phyloP scores from a whole-genome alignment of 2,329 filamentous ascomycete genomes.

The Colletotrichum lupini region DNA sequence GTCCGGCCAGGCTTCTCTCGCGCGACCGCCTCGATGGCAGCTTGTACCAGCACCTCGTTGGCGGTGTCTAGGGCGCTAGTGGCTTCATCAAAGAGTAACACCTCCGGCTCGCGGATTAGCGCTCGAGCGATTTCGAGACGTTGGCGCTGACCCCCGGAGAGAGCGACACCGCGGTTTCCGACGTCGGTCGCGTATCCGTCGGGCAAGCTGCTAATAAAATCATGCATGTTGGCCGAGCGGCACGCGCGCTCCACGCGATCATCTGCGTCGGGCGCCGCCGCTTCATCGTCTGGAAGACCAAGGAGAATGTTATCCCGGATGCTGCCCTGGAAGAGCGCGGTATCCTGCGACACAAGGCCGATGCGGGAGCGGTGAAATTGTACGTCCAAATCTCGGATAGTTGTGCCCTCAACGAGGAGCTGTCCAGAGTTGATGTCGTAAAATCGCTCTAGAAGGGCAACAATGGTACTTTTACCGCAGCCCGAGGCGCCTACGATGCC shows the following conservation, averaged over 20 bases:
- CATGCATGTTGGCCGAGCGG: constrained; percentile 60
- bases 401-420: constrained; percentile 41
- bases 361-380: constrained; percentile 44
- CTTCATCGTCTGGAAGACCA: constrained; percentile 51
- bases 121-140: constrained; percentile 71
- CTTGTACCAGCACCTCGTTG: constrained; percentile 57
- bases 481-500: constrained; percentile 67
- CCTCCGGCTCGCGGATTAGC: constrained; percentile 68
- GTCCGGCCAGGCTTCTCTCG: constrained; percentile 48
- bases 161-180: constrained; percentile 68
- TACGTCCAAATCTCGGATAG: constrained; percentile 41
- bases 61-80: constrained; percentile 60
- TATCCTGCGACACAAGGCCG: constrained; percentile 48
- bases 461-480: constrained; percentile 70
- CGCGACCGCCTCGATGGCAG: constrained; percentile 41
- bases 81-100: constrained; percentile 65
- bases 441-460: constrained; percentile 62
- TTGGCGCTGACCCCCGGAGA: constrained; percentile 73
- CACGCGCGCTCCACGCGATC: constrained; percentile 59
- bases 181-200: constrained; percentile 64
- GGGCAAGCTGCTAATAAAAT: constrained; percentile 62
- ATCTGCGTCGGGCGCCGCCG: constrained; percentile 48
- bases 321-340: constrained; percentile 49
- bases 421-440: constrained; percentile 54
- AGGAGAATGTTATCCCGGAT: constrained; percentile 63